phyloP scores from a whole-genome alignment of 2,329 filamentous ascomycete genomes.

The Ustilaginoidea virens region DNA sequence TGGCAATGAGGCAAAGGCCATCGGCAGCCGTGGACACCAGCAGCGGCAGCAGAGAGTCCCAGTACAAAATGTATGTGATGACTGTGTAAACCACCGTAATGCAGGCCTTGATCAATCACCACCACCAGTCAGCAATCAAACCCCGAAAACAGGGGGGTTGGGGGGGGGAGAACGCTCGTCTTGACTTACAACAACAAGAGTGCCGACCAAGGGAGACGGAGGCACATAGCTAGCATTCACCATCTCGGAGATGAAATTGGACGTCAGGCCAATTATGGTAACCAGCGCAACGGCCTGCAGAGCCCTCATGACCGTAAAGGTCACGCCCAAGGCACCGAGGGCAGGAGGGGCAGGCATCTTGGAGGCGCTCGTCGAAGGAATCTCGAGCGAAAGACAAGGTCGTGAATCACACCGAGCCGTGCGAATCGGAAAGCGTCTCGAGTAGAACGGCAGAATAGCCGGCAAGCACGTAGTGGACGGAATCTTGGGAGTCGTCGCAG shows the following conservation, averaged over 20 bases:
- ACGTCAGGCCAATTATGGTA: constrained; percentile 62
- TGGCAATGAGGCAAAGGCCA: constrained; percentile 53
- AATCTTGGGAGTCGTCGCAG: constrained; percentile 17
- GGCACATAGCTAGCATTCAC: constrained; percentile 48
- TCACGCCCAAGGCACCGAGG: constrained; percentile 60
- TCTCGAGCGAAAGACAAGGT: constrained; percentile 28
- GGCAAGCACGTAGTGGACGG: constrained; percentile 13
- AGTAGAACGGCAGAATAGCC: constrained; percentile 22
- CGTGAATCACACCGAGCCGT: constrained; percentile 21
- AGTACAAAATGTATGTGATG: constrained; percentile 69
- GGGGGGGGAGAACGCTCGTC: too few relatives aligned
- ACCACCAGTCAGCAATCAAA: too few relatives aligned
- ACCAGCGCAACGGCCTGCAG: constrained; percentile 60
- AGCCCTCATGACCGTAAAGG: constrained; percentile 58
- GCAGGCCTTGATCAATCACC: constrained; percentile 45
- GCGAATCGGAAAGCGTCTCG: constrained; percentile 24
- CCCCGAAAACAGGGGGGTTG: too few relatives aligned
- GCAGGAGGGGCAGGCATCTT: constrained; percentile 32
- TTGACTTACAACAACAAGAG: constrained; percentile 59
- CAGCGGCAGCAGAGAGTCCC: constrained; percentile 61
- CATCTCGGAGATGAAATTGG: constrained; percentile 71
- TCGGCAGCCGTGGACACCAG: constrained; percentile 54
- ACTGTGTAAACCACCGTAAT: constrained; percentile 65
- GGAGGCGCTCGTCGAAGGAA: constrained; percentile 13
- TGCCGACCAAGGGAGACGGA: constrained; percentile 60